A percentile compares a stretch with the other conserved stretches of the same genome.
Evolutionary conservation across 2,329 filamentous ascomycete species (phyloP).

Genomic region (Fusarium anthophilum): DNA sequence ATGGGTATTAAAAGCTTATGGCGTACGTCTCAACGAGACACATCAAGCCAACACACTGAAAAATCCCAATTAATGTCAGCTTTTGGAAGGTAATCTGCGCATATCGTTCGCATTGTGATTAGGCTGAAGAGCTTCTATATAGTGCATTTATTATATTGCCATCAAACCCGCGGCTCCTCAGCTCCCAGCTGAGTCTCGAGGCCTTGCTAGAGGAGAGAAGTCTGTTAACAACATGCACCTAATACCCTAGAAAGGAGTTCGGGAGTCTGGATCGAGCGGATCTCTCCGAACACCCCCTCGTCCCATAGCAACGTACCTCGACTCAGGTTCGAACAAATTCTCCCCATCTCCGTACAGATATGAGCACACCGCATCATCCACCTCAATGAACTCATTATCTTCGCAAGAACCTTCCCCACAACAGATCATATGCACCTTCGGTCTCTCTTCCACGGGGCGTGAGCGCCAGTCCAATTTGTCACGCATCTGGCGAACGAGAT

Average conservation of each 20-base stretch:
- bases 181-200: neutral
- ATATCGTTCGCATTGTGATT: neutral
- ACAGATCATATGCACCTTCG: neutral
- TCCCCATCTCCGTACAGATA: neutral
- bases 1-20: too few species aligned
- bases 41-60: too few species aligned
- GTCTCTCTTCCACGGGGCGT: neutral
- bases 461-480: neutral
- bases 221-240: neutral
- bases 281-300: neutral
- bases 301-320: neutral
- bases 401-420: accelerated
- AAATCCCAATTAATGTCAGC: too few species aligned
- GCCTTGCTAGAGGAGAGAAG: too few species aligned
- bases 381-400: neutral
- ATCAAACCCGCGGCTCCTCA: neutral
- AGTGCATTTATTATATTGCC: neutral
- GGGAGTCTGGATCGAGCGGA: neutral
- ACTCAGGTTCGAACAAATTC: neutral
- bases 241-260: neutral
- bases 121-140: neutral
- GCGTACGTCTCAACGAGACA: too few species aligned
- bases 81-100: too few species aligned
- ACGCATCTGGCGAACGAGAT: neutral
- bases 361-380: neutral